Percentiles rank a stretch among this genome's conserved stretches.
Conservation (phyloP, 805 yeast species). For the Cyberlindnera mycetangii region DNA sequence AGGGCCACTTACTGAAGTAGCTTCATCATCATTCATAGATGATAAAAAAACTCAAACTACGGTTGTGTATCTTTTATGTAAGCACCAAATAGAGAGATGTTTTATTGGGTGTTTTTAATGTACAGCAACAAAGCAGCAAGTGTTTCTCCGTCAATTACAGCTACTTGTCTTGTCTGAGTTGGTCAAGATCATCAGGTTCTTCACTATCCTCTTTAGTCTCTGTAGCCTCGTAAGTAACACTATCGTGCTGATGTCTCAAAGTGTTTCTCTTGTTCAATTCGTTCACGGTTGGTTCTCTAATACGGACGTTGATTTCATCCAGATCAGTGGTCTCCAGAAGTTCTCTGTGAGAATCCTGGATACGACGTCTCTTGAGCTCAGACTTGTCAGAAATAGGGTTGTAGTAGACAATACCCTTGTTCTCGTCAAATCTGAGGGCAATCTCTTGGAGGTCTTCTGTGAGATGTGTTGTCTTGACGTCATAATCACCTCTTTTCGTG, state of each 20-base stretch:
- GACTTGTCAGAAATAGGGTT: constrained; percentile 75
- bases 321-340: constrained; percentile 53
- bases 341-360: constrained; percentile 47
- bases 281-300: constrained; percentile 70
- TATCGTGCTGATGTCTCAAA: constrained; percentile 67
- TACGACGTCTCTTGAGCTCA: constrained; percentile 82
- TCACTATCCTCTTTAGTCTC: constrained; percentile 34
- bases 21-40: no score
- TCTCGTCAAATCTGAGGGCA: constrained; percentile 56
- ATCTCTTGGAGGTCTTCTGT: constrained; percentile 46
- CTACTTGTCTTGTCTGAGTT: constrained; percentile 11
- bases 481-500: constrained; percentile 74
- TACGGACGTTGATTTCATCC: constrained; percentile 57
- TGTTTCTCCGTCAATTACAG: no score
- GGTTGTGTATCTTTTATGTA: background rate
- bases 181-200: constrained; percentile 27
- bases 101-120: background rate
- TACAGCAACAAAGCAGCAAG: no score
- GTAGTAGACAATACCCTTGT: constrained; percentile 62
- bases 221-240: constrained; percentile 68
- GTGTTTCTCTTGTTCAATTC: constrained; percentile 70
- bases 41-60: background rate
- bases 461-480: constrained; percentile 47
- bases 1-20: constrained; percentile 2
- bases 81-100: background rate